phyloP scores from a whole-genome alignment of 176 grass and related monocot species.

The Calamus simplicifolius region DNA sequence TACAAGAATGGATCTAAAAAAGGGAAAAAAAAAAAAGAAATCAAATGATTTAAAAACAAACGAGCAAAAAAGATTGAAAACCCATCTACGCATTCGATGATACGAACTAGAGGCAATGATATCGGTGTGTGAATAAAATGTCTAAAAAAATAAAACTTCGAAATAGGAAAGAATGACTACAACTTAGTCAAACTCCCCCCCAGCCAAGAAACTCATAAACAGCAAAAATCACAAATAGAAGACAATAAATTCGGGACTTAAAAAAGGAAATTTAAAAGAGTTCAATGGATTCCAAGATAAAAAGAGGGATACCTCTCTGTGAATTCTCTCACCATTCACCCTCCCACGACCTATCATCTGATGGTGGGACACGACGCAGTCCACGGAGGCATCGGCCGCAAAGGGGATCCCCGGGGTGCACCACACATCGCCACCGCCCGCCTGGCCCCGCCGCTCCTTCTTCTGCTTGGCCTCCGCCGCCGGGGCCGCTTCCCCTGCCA shows the following conservation, averaged over 20 bases:
- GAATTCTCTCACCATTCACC: slow-evolving; percentile 34
- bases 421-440: slow-evolving; percentile 61
- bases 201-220: too few relatives aligned
- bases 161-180: too few relatives aligned
- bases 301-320: slow-evolving; percentile 43
- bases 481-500: slow-evolving; percentile 49
- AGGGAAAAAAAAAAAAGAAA: too few relatives aligned
- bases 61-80: too few relatives aligned
- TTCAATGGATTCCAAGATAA: background rate
- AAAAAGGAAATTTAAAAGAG: background rate
- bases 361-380: slow-evolving; percentile 71
- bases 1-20: too few relatives aligned
- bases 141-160: too few relatives aligned
- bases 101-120: too few relatives aligned
- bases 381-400: slow-evolving; percentile 71
- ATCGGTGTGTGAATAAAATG: too few relatives aligned
- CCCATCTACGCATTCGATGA: too few relatives aligned
- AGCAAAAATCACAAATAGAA: background rate
- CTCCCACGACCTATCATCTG: slow-evolving; percentile 30
- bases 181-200: too few relatives aligned
- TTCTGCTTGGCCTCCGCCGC: slow-evolving; percentile 35
- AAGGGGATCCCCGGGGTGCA: slow-evolving; percentile 67
- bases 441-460: slow-evolving; percentile 26
- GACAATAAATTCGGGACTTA: background rate
- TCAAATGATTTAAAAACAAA: too few relatives aligned